A percentile compares a stretch with the other conserved stretches of the same genome.
Evolutionary conservation across 1,284 basidiomycete genomes (phyloP).

Genomic region (Boletellus sp.): DNA sequence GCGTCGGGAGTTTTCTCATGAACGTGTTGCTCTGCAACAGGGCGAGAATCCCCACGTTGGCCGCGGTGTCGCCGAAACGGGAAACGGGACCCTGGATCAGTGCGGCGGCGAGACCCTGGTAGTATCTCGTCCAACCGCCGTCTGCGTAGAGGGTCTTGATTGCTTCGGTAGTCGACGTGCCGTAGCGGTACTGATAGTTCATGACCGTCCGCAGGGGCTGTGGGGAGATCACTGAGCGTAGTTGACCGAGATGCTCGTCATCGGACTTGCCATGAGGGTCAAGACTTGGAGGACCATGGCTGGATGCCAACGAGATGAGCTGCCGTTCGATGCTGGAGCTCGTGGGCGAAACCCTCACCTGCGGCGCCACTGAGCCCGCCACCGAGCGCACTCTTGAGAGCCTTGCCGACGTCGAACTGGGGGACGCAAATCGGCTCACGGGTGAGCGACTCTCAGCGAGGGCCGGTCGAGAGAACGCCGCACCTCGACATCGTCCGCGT

Average conservation of each 20-base stretch:
- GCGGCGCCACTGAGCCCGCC: conserved; percentile 85
- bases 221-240: conserved; percentile 7
- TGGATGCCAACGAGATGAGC: conserved; percentile 18
- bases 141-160: conserved; percentile 67
- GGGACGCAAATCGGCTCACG: neutral
- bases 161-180: conserved; percentile 67
- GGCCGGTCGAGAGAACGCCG: conserved; percentile 20
- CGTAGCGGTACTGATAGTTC: conserved; percentile 90
- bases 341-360: conserved; percentile 37
- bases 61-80: conserved; percentile 87
- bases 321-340: neutral
- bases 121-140: conserved; percentile 79
- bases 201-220: conserved; percentile 80
- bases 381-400: conserved; percentile 76
- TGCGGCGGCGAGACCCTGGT: conserved; percentile 78
- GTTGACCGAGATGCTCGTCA: conserved; percentile 2
- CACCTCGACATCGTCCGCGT: conserved; percentile 64
- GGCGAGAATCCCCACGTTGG: conserved; percentile 78
- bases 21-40: conserved; percentile 68
- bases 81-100: conserved; percentile 76
- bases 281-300: conserved; percentile 90
- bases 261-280: conserved; percentile 63
- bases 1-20: conserved; percentile 58
- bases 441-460: conserved; percentile 1
- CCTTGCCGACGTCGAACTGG: conserved; percentile 74